These are phyloP conservation scores for Blastocystis hominis DNA, from an alignment of 352 stramenopile species.

Conservation along the genomic window DNA sequence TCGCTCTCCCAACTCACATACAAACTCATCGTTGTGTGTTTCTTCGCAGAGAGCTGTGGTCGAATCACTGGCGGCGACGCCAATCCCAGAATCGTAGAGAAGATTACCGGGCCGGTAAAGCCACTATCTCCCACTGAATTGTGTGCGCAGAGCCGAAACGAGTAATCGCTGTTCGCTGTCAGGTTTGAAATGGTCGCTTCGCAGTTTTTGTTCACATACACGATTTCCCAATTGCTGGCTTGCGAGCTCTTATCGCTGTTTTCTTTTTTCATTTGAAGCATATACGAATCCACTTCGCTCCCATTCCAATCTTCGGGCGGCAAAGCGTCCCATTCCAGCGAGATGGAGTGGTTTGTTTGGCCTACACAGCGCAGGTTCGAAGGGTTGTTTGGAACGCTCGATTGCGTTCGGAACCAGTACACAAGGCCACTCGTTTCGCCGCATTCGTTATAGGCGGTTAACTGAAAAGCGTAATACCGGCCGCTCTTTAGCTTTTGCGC, in stretches of 20 bases:
- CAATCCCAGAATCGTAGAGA: conserved; percentile 22
- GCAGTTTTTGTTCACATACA: neutral
- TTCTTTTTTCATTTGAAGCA: conserved; percentile 9
- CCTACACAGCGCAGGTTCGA: neutral
- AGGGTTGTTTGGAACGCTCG: neutral
- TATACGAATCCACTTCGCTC: neutral
- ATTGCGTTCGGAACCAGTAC: conserved; percentile 32
- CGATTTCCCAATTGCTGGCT: neutral
- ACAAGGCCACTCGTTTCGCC: neutral
- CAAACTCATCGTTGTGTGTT: neutral
- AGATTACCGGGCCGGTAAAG: neutral
- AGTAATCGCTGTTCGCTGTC: neutral
- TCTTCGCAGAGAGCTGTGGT: neutral
- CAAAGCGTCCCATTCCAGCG: neutral
- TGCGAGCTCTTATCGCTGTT: neutral
- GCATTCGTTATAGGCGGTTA: neutral
- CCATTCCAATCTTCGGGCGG: neutral
- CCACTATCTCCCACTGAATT: conserved; percentile 2
- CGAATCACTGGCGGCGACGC: neutral
- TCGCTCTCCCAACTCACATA: neutral
- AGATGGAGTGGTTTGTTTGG: conserved; percentile 22
- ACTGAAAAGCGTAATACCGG: conserved; percentile 19
- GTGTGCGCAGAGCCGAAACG: conserved; percentile 24
- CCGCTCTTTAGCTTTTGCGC: neutral
- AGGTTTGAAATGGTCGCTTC: neutral